phyloP scores from a whole-genome alignment of 1,139 yeast genomes.

The Arxiozyma bovina region DNA sequence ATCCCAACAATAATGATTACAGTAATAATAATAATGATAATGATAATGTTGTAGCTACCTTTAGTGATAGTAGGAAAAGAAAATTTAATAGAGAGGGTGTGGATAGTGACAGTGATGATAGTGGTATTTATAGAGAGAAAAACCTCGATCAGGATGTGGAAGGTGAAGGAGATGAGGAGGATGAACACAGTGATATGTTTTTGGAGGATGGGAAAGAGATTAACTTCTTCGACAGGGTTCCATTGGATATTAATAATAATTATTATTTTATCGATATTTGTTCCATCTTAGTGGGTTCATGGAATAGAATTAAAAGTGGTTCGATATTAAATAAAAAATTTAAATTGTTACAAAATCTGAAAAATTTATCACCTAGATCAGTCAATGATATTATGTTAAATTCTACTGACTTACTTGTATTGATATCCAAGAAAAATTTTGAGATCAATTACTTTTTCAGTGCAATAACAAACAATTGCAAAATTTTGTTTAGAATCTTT shows the following conservation, averaged over 20 bases:
- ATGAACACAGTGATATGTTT: background rate
- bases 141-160: slow-evolving; percentile 1
- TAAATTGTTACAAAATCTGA: slow-evolving; percentile 35
- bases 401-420: slow-evolving; percentile 56
- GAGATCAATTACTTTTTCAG: slow-evolving; percentile 69
- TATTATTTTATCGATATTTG: slow-evolving; percentile 60
- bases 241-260: slow-evolving; percentile 53
- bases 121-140: background rate
- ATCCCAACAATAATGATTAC: background rate
- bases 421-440: slow-evolving; percentile 56
- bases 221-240: slow-evolving; percentile 34
- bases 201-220: slow-evolving; percentile 4
- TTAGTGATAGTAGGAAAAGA: background rate
- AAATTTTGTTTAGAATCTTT: slow-evolving; percentile 61
- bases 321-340: slow-evolving; percentile 37
- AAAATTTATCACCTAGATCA: slow-evolving; percentile 58
- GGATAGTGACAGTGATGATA: slow-evolving; percentile 3
- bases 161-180: slow-evolving; percentile 3
- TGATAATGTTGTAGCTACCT: background rate
- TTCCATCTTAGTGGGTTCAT: slow-evolving; percentile 62
- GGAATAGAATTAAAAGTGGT: slow-evolving; percentile 71
- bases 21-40: background rate
- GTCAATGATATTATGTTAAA: slow-evolving; percentile 53
- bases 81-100: background rate
- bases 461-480: slow-evolving; percentile 57